A percentile compares a stretch with the other conserved stretches of the same genome.
These are phyloP conservation scores for Arthroderma sp. DNA, from an alignment of 2,329 filamentous ascomycete genomes.

Conservation along the genomic window DNA sequence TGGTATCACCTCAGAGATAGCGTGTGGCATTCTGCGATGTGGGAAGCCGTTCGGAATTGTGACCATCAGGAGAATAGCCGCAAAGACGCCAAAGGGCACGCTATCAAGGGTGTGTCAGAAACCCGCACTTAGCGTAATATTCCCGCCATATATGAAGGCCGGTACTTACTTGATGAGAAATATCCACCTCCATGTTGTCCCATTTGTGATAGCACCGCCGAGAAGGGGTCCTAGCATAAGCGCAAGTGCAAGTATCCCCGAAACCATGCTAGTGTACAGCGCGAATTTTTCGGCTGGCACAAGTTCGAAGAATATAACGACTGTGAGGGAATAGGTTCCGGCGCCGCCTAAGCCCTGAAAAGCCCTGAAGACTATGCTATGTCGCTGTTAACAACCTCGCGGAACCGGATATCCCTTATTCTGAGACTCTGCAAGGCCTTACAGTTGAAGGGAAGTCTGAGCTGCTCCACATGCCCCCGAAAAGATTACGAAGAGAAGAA, in stretches of 20 bases:
- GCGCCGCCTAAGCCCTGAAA: constrained; percentile 18
- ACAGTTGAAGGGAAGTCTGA: constrained; percentile 21
- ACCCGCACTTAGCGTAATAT: not conserved
- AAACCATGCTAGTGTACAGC: constrained; percentile 1
- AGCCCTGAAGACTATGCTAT: constrained; percentile 15
- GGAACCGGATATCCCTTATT: no score
- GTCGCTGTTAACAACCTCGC: not conserved
- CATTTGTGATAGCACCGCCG: not conserved
- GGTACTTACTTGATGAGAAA: not conserved
- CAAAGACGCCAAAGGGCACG: not conserved
- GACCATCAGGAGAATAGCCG: not conserved
- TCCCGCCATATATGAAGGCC: not conserved
- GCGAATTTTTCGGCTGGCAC: constrained; percentile 10
- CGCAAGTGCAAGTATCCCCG: not conserved
- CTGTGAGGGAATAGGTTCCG: constrained; percentile 14
- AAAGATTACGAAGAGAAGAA: constrained; percentile 28
- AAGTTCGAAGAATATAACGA: constrained; percentile 13
- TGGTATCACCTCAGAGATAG: not conserved
- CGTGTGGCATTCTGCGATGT: not conserved
- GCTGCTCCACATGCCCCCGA: constrained; percentile 29
- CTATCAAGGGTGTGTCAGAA: not conserved
- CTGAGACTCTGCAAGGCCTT: constrained; percentile 2
- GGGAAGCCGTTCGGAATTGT: not conserved
- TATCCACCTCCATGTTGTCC: not conserved
- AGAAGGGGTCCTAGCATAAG: not conserved